These are phyloP conservation scores for Nicotiana otophora DNA, from an alignment of 257 asterid genomes.

Conservation along the genomic window DNA sequence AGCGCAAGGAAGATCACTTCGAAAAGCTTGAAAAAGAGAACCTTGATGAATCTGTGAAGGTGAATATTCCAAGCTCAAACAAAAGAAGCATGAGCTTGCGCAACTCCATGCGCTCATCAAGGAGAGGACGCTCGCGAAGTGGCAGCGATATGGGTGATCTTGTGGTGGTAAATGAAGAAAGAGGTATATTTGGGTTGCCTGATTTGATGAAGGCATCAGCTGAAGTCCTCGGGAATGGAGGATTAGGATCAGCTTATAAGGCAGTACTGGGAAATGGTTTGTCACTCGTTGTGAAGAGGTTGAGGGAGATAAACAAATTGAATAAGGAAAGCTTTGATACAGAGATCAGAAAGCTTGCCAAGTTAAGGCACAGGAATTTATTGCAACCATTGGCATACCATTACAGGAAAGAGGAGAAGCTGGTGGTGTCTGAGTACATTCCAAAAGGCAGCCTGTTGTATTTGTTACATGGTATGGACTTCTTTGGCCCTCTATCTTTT, in stretches of 20 bases:
- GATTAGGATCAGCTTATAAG: constrained; percentile 80
- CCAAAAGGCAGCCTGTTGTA: constrained; percentile 69
- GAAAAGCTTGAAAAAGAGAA: constrained; percentile 40
- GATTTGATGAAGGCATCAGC: constrained; percentile 99
- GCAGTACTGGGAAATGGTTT: constrained; percentile 62
- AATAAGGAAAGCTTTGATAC: constrained; percentile 52
- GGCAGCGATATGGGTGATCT: constrained; percentile 41
- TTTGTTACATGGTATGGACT: constrained; percentile 61
- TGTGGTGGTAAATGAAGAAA: constrained; percentile 61
- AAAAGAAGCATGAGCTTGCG: constrained; percentile 26
- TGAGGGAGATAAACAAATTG: constrained; percentile 68
- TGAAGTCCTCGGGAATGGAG: constrained; percentile 84
- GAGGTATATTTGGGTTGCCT: constrained; percentile 56
- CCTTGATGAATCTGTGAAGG: constrained; percentile 37
- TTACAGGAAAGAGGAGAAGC: constrained; percentile 81
- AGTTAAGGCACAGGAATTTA: constrained; percentile 49
- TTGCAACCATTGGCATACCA: constrained; percentile 78
- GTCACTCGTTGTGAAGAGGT: constrained; percentile 81
- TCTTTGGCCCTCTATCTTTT: too few species aligned
- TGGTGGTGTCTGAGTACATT: constrained; percentile 57
- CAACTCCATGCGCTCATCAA: constrained; percentile 29
- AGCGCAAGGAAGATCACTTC: constrained; percentile 36
- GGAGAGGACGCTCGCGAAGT: constrained; percentile 17
- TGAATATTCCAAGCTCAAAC: constrained; percentile 32
- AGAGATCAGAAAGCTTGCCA: constrained; percentile 63